phyloP scores from a whole-genome alignment of 441 rosid species.

The Mallotus repandus region DNA sequence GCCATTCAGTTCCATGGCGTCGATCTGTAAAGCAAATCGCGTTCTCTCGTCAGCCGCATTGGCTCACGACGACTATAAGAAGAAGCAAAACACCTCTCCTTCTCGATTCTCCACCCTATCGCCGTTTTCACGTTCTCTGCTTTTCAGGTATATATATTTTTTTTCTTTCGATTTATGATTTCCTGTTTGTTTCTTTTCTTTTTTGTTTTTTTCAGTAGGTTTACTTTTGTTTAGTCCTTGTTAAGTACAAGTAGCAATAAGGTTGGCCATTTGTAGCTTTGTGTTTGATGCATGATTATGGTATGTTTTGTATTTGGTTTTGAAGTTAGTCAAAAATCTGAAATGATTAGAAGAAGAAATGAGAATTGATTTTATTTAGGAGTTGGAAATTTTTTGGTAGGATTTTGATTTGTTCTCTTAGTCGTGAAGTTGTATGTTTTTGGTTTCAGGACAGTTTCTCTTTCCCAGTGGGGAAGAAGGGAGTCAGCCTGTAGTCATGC shows the following conservation, averaged over 20 bases:
- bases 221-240: not conserved
- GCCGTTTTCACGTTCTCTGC: slow-evolving; percentile 13
- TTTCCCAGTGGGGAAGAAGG: slow-evolving; percentile 25
- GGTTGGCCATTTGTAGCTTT: not conserved
- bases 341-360: not conserved
- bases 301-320: too few species aligned
- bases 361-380: not conserved
- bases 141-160: slow-evolving; percentile 28
- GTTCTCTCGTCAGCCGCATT: slow-evolving; percentile 27
- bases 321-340: not conserved
- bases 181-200: not conserved
- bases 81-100: slow-evolving; percentile 10
- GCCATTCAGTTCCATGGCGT: slow-evolving; percentile 4
- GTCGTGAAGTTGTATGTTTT: not conserved
- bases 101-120: slow-evolving; percentile 26
- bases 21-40: slow-evolving; percentile 26
- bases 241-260: not conserved
- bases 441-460: slow-evolving; percentile 33
- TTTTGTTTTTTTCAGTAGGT: not conserved
- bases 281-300: not conserved
- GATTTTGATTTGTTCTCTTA: not conserved
- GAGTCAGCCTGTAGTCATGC: slow-evolving; percentile 25
- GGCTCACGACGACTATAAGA: not conserved
- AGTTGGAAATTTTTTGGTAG: not conserved
- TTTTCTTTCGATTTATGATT: not conserved